Evolutionary conservation across 169 alveolate species (phyloP), one percentile per base, ranked within the genome.

Genomic region (Plasmodium ovale): DNA sequence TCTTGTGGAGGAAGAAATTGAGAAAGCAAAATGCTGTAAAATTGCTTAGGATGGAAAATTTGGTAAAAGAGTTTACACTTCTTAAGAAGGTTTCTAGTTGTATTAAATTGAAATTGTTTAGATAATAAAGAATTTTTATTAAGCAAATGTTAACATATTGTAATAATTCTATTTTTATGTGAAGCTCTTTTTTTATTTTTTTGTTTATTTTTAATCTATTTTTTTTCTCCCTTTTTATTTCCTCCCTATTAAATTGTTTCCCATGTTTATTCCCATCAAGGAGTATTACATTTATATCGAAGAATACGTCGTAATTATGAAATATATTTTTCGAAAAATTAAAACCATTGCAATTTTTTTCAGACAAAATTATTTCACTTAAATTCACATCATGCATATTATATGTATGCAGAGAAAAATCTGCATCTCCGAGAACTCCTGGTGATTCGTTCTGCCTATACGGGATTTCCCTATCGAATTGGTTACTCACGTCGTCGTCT

Each of bases 71-170:
- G 27, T 79, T 79, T 27, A 79, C 89, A 79, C 89, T 64, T 53
- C 65, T 79, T 79, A 79, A 65, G 65, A 79, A 79, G 25, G 44
- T 64, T 58, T 79, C 90, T 70, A 82, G 35, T 31, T 82, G 90
- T 51, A 65, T 67, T 82, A 65, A 64, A 59, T 67, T 82, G 44
- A 82, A 82, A 65, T 82, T 82, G 44, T 82, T 82, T 70, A 82
- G 49, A 71, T 51, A 82, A 69, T 82, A 82, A 23, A 82, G 65
- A 65, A 82, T 82, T 82, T 82, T 82, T 65, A 82, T 64, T 65
- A 82, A 67, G 44, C 90, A 82, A 19, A 82, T 82, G 29, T 82
- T 82, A 23, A 82, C 82, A 82, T 82, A 82, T 59, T 29, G 64
- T 65, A 82, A 59, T 82, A 82, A 64, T 64, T 58, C 90, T 21